Base-by-base conservation (phyloP, 2,329 filamentous ascomycete species). In the Onygenales sp. region DNA sequence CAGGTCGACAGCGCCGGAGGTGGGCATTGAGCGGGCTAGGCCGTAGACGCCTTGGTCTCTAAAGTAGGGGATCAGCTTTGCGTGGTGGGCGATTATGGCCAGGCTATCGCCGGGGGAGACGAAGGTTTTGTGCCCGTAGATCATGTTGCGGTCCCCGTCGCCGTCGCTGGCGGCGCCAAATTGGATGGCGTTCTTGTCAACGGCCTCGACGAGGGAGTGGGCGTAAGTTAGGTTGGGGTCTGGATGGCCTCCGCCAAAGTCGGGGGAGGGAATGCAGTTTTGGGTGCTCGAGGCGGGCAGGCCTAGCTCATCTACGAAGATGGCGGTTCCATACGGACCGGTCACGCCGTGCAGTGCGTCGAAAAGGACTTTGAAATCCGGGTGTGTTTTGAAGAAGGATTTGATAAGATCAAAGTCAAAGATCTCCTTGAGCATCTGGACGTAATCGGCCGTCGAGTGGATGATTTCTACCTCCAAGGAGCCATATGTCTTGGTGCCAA, bases 111-210 rank as follows among this genome's bases (percentile, higher is more conserved):
- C 93, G 6, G 93, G 93, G 6, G 92, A 97, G 57, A 98, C 93
- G 67, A 98, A 98, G 44, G 87, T 84, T 66, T 94, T 92, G 61
- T 92, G 91, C 58, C 93, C 93, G 74, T 98, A 98, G 68, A 98
- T 98, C 93, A 98, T 98, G 83, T 98, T 98, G 63, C 93, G 88
- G 78, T 98, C 93, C 65, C 93, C 93, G 65, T 98, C 93, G 62
- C 93, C 93, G 63, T 98, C 93, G 59, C 88, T 95, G 47, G 93
- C 93, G 55, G 93, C 93, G 66, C 93, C 93, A 64, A 98, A 98
- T 67, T 94, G 93, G 59, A 98, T 90, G 55, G 84, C 82, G 64
- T 88, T 84, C 77, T 88, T 88, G 73, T 98, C 90, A 42, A 98
- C 93, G 57, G 84, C 87, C 66, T 95, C 89, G 56, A 98, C 93